A percentile compares a stretch with the other conserved stretches of the same genome.
These are phyloP conservation scores for Paramecium sonneborni DNA, from an alignment of 73 alveolate genomes.

Conservation along the genomic window DNA sequence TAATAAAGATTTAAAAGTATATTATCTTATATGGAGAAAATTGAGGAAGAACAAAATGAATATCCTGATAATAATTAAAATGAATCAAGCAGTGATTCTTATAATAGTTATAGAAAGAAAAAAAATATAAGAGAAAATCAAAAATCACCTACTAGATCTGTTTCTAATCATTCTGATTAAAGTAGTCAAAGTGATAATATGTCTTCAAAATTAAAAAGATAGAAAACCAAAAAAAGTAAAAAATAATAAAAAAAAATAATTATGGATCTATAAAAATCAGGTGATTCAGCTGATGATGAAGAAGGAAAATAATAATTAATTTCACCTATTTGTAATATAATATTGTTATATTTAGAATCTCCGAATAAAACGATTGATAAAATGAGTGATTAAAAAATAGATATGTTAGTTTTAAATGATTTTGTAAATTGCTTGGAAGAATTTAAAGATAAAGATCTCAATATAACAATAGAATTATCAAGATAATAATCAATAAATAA, in stretches of 20 bases:
- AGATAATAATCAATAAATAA: background rate
- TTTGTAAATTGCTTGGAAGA: background rate
- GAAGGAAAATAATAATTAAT: background rate
- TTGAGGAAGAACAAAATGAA: slow-evolving; percentile 35
- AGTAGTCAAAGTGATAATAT: background rate
- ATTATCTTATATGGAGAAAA: slow-evolving; percentile 32
- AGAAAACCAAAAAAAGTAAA: background rate
- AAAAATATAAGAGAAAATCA: background rate
- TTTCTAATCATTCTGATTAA: background rate
- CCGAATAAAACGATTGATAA: background rate
- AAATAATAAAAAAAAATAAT: background rate
- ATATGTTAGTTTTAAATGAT: background rate
- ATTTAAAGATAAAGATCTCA: background rate
- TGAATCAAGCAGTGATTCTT: slow-evolving; percentile 3
- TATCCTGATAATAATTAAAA: slow-evolving; percentile 11
- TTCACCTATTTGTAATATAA: background rate
- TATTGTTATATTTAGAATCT: background rate
- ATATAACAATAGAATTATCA: background rate
- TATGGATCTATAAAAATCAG: background rate
- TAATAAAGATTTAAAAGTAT: slow-evolving; percentile 1
- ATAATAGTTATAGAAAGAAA: background rate
- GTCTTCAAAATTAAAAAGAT: slow-evolving; percentile 3
- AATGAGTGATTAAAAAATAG: background rate
- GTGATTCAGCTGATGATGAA: slow-evolving; percentile 54
- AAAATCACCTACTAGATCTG: background rate